A percentile compares a stretch with the other conserved stretches of the same genome.
Evolutionary conservation across 805 yeast species (phyloP).

Genomic region (Wickerhamiella spandovensis): DNA sequence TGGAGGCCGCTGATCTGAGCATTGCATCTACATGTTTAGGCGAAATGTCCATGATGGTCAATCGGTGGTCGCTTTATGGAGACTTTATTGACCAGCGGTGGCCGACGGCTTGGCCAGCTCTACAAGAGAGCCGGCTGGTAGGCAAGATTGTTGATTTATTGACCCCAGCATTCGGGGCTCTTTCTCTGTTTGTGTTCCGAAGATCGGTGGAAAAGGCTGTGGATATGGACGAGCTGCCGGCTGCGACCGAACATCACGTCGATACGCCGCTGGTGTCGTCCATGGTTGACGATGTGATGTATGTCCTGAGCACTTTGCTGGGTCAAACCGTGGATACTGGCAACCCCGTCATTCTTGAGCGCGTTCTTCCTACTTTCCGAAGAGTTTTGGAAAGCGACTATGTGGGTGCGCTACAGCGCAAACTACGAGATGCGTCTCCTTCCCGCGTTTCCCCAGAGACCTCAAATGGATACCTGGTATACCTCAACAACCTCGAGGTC

Average conservation of each 20-base stretch:
- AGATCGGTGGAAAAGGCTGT: constrained; percentile 74
- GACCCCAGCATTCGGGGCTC: constrained; percentile 48
- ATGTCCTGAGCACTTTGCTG: constrained; percentile 56
- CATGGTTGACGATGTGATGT: constrained; percentile 70
- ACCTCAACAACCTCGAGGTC: constrained; percentile 59
- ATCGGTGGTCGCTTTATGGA: constrained; percentile 55
- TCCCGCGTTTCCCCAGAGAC: constrained; percentile 22
- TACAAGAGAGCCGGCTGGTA: constrained; percentile 41
- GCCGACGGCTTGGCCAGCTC: constrained; percentile 28
- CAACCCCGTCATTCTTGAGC: constrained; percentile 40
- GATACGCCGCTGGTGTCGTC: constrained; percentile 56
- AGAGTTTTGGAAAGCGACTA: constrained; percentile 53
- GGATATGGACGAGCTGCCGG: constrained; percentile 63
- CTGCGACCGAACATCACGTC: constrained; percentile 28
- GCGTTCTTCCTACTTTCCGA: constrained; percentile 41
- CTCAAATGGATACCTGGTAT: constrained; percentile 45
- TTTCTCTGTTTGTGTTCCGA: constrained; percentile 55
- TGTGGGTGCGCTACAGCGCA: constrained; percentile 39
- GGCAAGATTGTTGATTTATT: constrained; percentile 40
- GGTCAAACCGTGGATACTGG: constrained; percentile 62
- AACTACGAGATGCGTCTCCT: constrained; percentile 33
- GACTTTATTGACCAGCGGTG: constrained; percentile 60
- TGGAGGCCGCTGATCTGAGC: constrained; percentile 30
- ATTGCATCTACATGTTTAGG: constrained; percentile 52
- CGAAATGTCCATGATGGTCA: constrained; percentile 65